These are phyloP conservation scores for Reticulascus tulasneorum DNA, from an alignment of 2,329 filamentous ascomycete genomes.

Conservation along the genomic window DNA sequence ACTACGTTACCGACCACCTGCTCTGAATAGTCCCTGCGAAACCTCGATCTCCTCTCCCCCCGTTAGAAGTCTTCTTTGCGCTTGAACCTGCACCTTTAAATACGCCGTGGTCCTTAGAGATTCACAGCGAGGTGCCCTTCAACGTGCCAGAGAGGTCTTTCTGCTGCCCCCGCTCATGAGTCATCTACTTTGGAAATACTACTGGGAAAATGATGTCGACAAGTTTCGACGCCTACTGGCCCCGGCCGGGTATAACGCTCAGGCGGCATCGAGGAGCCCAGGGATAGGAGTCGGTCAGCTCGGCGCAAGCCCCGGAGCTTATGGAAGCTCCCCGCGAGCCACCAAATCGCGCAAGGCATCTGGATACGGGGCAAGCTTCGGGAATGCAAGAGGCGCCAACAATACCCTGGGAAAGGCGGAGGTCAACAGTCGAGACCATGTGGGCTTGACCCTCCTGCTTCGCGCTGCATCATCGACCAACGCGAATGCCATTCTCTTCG, in stretches of 20 bases:
- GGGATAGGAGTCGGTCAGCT: slow-evolving; percentile 32
- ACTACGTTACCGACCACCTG: neutral
- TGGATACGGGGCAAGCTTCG: slow-evolving; percentile 40
- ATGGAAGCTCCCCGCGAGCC: slow-evolving; percentile 47
- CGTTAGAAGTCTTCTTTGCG: slow-evolving; percentile 23
- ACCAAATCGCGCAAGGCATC: slow-evolving; percentile 50
- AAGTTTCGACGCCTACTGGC: slow-evolving; percentile 85
- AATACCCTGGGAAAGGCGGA: slow-evolving; percentile 54
- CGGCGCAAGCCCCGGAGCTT: slow-evolving; percentile 35
- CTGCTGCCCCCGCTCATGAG: slow-evolving; percentile 67
- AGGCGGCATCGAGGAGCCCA: slow-evolving; percentile 51
- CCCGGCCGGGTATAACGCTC: slow-evolving; percentile 58
- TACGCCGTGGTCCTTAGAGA: slow-evolving; percentile 79
- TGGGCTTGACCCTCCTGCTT: slow-evolving; percentile 78
- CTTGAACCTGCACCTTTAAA: slow-evolving; percentile 71
- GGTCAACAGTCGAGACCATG: slow-evolving; percentile 78
- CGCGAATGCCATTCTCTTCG: slow-evolving; percentile 67
- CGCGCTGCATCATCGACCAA: slow-evolving; percentile 75
- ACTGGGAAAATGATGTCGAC: slow-evolving; percentile 97
- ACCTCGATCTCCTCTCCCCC: slow-evolving; percentile 6
- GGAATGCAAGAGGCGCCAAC: slow-evolving; percentile 41
- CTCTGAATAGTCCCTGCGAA: neutral
- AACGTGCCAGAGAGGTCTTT: slow-evolving; percentile 44
- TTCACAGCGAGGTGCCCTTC: slow-evolving; percentile 81
- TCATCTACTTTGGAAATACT: slow-evolving; percentile 94